Base-by-base conservation (phyloP, 2,329 filamentous ascomycete species). In the Rutstroemia sp. region DNA sequence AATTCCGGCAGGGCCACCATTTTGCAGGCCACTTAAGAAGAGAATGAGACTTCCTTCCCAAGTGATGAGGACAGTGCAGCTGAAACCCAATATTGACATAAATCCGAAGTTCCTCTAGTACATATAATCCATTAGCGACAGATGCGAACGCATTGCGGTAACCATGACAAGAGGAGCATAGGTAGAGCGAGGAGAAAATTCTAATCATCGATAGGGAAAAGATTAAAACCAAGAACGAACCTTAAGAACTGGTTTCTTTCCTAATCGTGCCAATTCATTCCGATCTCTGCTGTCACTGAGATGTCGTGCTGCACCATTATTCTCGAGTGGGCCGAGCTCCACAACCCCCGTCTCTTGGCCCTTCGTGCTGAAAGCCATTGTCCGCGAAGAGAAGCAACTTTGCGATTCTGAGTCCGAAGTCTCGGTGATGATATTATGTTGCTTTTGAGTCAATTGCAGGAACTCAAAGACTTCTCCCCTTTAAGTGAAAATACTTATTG, bases 31-130 rank as follows among this genome's bases (percentile, higher is more conserved):
- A 7, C n/a, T 45, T 3, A 51, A 19, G 18, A 51, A 56, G 2
- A 51, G 25, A 3, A 49, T 52, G 16, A 52, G 7, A 9, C 18
- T 56, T 19, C 47, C 47, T 45, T 75, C 73, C 73, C 73, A 76
- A 3, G 73, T 75, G 8, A 70, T 69, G 61, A 74, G 71, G 34
- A 73, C 63, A 10, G 74, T 72, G 42, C 71, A 71, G 1, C 70
- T 69, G 57, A 75, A 75, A 5, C 71, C 72, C 19, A 75, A 64
- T 12, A 72, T 74, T 6, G 69, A 70, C 55, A 72, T 63, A 52
- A 72, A 72, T 4, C 69, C 67, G 59, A 75, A 75, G 58, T 71
- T 72, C 48, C 72, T 61, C 65, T 72, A n/a, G 19, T 19, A 34
- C 7, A 4, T 18, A 18, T 37, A 21, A 10, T 3, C 9, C 8